A percentile compares a stretch with the other conserved stretches of the same genome.
Conservation (phyloP, 768 basidiomycete genomes). For the Psilocybe subaeruginosa region DNA sequence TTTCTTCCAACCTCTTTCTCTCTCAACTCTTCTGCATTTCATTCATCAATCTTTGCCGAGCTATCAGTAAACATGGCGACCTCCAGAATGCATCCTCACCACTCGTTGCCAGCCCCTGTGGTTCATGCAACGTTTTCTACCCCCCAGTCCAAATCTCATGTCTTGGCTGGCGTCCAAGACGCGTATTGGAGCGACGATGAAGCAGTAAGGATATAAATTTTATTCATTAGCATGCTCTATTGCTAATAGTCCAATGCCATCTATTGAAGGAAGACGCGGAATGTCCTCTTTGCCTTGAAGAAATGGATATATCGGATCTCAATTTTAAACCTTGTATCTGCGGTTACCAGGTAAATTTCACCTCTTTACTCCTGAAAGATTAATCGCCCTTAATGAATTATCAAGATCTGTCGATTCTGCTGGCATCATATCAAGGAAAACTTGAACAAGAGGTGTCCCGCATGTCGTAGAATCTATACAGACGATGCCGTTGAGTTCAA, state of each 20-base stretch:
- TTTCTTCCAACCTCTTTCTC: slow-evolving; percentile 21
- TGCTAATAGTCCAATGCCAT: slow-evolving; percentile 14
- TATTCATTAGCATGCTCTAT: slow-evolving; percentile 5
- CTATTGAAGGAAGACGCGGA: slow-evolving; percentile 87
- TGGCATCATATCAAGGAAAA: slow-evolving; percentile 99
- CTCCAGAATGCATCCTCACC: slow-evolving; percentile 58
- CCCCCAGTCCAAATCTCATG: slow-evolving; percentile 82
- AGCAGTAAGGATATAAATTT: slow-evolving; percentile 49
- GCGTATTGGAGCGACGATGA: slow-evolving; percentile 98
- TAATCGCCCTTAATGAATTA: slow-evolving; percentile 10
- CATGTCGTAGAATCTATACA: slow-evolving; percentile 91
- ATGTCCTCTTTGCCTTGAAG: slow-evolving; percentile 97
- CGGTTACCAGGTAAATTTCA: slow-evolving; percentile 82
- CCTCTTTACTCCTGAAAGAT: slow-evolving; percentile 1
- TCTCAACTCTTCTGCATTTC: slow-evolving; percentile 16
- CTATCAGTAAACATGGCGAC: slow-evolving; percentile 44
- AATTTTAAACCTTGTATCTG: slow-evolving; percentile 99
- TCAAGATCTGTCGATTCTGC: slow-evolving; percentile 97
- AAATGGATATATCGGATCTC: slow-evolving; percentile 98
- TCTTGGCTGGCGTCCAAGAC: slow-evolving; percentile 90
- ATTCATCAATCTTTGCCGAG: slow-evolving; percentile 7
- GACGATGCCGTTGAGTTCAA: slow-evolving; percentile 95
- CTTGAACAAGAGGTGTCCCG: slow-evolving; percentile 94
- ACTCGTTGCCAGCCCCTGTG: slow-evolving; percentile 73
- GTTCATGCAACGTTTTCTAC: slow-evolving; percentile 71